A percentile compares a stretch with the other conserved stretches of the same genome.
Conservation (phyloP, 352 stramenopile species). For the Globisporangium camurandrum region DNA sequence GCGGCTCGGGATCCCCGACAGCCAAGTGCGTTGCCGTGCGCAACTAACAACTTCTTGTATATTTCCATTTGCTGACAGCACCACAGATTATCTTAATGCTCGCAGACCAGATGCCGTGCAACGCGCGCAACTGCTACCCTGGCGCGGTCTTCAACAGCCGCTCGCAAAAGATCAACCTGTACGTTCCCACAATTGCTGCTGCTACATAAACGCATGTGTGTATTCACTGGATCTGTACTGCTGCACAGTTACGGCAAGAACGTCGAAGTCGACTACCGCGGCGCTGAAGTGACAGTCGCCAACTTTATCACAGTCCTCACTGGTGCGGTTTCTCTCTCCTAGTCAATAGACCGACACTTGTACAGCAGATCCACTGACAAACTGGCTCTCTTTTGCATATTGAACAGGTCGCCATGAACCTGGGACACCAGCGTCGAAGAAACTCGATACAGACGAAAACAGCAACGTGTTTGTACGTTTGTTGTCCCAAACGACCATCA, state of each 20-base stretch:
- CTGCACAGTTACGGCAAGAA: slow-evolving; percentile 76
- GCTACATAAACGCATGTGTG: not conserved
- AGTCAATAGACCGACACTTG: not conserved
- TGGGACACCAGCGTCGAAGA: slow-evolving; percentile 85
- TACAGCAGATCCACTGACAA: too few species aligned
- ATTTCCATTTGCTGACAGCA: not conserved
- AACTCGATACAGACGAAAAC: slow-evolving; percentile 83
- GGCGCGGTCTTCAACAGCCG: slow-evolving; percentile 88
- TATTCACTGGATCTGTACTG: not conserved
- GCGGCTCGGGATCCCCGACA: slow-evolving; percentile 89
- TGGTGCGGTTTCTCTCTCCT: slow-evolving; percentile 20
- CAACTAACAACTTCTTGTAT: not conserved
- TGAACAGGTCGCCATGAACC: slow-evolving; percentile 70
- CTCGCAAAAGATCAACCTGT: slow-evolving; percentile 87
- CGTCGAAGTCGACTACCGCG: slow-evolving; percentile 93
- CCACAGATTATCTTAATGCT: slow-evolving; percentile 93
- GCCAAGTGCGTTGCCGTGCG: slow-evolving; percentile 53
- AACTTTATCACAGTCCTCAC: slow-evolving; percentile 95
- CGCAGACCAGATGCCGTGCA: slow-evolving; percentile 95
- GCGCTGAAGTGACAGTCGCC: slow-evolving; percentile 94
- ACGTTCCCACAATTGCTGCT: not conserved
- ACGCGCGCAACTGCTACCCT: slow-evolving; percentile 86
- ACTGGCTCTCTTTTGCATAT: not conserved
- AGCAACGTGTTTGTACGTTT: slow-evolving; percentile 85
- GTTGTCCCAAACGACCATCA: slow-evolving; percentile 27